A percentile compares a stretch with the other conserved stretches of the same genome.
Evolutionary conservation across 176 grass and related monocot genomes (phyloP).

Genomic region (Echinochloa phyllopogon): DNA sequence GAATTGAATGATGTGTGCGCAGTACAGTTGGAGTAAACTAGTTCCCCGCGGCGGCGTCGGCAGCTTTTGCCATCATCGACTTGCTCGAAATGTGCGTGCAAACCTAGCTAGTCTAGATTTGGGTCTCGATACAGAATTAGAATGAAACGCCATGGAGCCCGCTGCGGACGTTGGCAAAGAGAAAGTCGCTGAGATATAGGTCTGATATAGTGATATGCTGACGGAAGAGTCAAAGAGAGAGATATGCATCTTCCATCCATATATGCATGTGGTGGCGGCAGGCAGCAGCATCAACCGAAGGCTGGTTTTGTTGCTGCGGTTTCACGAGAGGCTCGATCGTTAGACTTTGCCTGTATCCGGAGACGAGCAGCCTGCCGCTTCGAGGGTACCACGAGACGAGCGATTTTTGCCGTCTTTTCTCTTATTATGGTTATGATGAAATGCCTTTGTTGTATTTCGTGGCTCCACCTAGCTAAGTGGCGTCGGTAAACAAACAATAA

Average conservation of each 20-base stretch:
- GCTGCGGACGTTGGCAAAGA: slow-evolving; percentile 8
- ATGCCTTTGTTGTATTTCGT: no score
- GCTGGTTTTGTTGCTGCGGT: not conserved
- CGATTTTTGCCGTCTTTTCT: not conserved
- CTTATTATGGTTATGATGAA: no score
- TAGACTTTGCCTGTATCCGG: not conserved
- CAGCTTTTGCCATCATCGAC: not conserved
- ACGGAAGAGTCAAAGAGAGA: not conserved
- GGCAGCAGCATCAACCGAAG: not conserved
- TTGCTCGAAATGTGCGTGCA: not conserved
- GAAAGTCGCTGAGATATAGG: not conserved
- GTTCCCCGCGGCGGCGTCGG: not conserved
- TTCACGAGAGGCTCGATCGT: not conserved
- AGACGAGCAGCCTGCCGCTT: not conserved
- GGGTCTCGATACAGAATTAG: not conserved
- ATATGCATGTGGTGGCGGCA: not conserved
- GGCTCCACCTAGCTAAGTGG: no score
- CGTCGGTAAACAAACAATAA: not conserved
- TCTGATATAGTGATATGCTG: not conserved
- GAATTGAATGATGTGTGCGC: not conserved
- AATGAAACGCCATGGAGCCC: not conserved
- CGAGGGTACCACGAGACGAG: not conserved
- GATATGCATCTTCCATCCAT: not conserved
- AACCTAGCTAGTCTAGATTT: slow-evolving; percentile 18
- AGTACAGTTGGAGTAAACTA: slow-evolving; percentile 13